phyloP scores from a whole-genome alignment of 2,329 filamentous ascomycete genomes.

The Botrytis squamosa region DNA sequence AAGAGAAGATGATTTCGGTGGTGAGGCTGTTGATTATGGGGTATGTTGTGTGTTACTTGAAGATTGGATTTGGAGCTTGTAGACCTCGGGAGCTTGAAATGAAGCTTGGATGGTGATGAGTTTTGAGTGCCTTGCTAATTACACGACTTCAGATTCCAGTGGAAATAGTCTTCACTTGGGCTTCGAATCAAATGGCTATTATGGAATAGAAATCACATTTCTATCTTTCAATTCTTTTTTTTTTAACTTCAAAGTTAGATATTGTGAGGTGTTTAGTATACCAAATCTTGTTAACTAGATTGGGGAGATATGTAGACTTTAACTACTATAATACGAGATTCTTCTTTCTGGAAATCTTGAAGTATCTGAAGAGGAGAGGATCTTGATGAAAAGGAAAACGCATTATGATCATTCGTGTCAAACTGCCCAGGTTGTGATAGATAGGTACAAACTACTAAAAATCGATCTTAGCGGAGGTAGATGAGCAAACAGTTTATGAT shows the following conservation, averaged over 20 bases:
- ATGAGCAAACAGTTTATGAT: too few relatives aligned
- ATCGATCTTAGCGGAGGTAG: neutral
- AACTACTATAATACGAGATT: neutral
- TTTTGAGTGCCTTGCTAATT: neutral
- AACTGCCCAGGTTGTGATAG: too few relatives aligned
- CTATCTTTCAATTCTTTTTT: neutral
- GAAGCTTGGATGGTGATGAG: neutral
- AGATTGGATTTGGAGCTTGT: neutral
- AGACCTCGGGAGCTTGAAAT: too few relatives aligned
- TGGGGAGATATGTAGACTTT: too few relatives aligned
- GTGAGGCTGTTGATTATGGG: too few relatives aligned
- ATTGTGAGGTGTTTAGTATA: neutral
- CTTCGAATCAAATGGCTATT: too few relatives aligned
- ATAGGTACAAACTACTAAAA: neutral
- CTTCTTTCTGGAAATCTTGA: neutral
- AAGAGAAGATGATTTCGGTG: neutral
- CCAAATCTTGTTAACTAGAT: too few relatives aligned
- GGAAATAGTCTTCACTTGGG: accelerated
- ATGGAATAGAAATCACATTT: neutral
- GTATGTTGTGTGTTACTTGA: too few relatives aligned
- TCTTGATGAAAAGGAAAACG: neutral
- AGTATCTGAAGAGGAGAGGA: neutral
- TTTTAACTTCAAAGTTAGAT: too few relatives aligned
- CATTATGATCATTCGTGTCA: too few relatives aligned
- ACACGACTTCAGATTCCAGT: accelerated